Percentiles rank a stretch among this genome's conserved stretches.
These are phyloP conservation scores for Albifimbria verrucaria DNA, from an alignment of 2,329 filamentous ascomycete genomes.

Conservation along the genomic window DNA sequence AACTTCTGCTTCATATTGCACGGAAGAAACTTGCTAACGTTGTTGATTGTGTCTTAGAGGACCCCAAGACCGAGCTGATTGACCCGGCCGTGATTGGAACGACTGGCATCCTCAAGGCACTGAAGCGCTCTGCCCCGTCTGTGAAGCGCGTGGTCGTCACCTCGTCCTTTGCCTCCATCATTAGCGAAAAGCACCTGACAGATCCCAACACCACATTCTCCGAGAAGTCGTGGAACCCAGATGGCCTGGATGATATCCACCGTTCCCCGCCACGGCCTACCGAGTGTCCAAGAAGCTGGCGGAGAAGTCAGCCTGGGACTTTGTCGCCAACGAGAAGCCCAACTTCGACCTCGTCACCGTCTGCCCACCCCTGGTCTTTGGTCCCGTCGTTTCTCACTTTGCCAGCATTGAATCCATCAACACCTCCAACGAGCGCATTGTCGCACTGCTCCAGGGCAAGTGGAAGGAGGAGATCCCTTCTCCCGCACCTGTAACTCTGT, in stretches of 20 bases:
- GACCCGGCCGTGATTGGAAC: conserved; percentile 57
- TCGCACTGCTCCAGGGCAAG: conserved; percentile 45
- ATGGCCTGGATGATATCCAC: conserved; percentile 41
- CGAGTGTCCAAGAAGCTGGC: conserved; percentile 53
- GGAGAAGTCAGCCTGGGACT: conserved; percentile 53
- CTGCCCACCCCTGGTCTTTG: conserved; percentile 53
- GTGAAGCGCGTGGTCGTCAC: conserved; percentile 71
- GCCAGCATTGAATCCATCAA: conserved; percentile 44
- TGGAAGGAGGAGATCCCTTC: conserved; percentile 43
- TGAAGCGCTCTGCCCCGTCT: conserved; percentile 52
- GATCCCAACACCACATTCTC: conserved; percentile 39
- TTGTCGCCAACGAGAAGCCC: conserved; percentile 39
- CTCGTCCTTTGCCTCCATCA: conserved; percentile 52
- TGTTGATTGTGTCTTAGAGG: conserved; percentile 22
- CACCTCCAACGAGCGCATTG: conserved; percentile 52
- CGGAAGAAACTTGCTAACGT: background rate
- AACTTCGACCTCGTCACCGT: conserved; percentile 50
- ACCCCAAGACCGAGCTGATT: conserved; percentile 51
- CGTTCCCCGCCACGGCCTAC: conserved; percentile 42
- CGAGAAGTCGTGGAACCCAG: conserved; percentile 53
- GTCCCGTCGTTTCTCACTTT: conserved; percentile 48
- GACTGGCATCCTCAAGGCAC: conserved; percentile 68
- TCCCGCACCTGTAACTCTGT: conserved; percentile 39
- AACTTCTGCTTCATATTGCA: background rate
- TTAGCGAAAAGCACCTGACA: conserved; percentile 32